Conservation (phyloP, 352 stramenopile genomes). For the Phytopythium sindhum region DNA sequence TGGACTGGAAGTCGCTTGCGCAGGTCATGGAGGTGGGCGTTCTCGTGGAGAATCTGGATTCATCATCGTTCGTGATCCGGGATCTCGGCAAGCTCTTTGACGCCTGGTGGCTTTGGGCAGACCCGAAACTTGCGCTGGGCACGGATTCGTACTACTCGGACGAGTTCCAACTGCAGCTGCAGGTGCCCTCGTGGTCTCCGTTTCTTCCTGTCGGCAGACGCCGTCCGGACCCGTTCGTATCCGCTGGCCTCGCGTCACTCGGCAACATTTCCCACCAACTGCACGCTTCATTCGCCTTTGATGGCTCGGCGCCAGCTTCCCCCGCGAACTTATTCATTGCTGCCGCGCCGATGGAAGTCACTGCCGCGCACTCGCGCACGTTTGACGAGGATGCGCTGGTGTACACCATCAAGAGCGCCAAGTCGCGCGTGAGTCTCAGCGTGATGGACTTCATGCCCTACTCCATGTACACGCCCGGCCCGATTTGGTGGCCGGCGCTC, state of each 20-base stretch:
- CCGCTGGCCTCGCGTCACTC: conserved; percentile 31
- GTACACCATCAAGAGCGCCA: conserved; percentile 66
- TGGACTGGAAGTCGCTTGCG: conserved; percentile 84
- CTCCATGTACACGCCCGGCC: conserved; percentile 57
- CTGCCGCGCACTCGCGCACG: conserved; percentile 35
- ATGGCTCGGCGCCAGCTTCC: conserved; percentile 1
- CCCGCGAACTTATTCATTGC: conserved; percentile 50
- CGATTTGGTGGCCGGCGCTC: conserved; percentile 66
- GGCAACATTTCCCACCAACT: conserved; percentile 60
- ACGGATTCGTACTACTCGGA: conserved; percentile 54
- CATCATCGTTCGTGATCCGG: conserved; percentile 27
- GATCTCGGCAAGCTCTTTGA: conserved; percentile 69
- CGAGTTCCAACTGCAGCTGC: conserved; percentile 47
- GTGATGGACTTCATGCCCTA: conserved; percentile 84
- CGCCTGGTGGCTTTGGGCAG: conserved; percentile 67
- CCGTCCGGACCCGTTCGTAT: conserved; percentile 44
- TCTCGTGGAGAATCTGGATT: conserved; percentile 43
- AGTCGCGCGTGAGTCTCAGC: conserved; percentile 54
- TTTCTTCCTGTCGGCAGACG: conserved; percentile 32
- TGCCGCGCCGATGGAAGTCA: conserved; percentile 59
- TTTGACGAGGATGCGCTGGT: conserved; percentile 74
- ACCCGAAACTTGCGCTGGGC: conserved; percentile 21
- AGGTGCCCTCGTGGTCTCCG: conserved; percentile 61
- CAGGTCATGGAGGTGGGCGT: conserved; percentile 87
- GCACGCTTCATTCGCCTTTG: conserved; percentile 15